Evolutionary conservation across 768 basidiomycete genomes (phyloP).

Genomic region (Gloeostereum incarnatum): DNA sequence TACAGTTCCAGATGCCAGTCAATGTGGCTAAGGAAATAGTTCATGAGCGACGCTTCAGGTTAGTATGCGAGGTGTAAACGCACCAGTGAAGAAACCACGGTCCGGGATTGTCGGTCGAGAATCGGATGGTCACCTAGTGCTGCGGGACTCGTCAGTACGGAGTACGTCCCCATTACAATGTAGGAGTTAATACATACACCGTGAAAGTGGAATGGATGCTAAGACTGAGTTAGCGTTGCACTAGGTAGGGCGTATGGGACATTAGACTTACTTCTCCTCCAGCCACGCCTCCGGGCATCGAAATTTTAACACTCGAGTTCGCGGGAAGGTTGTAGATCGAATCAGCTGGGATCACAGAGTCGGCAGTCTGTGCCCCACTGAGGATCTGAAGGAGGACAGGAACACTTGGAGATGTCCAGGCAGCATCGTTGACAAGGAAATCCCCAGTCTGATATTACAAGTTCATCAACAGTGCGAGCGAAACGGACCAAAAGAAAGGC

Average conservation of each 20-base stretch:
- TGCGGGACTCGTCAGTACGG: not conserved
- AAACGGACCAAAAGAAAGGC: not conserved
- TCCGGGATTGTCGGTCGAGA: not conserved
- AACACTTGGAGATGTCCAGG: constrained; percentile 13
- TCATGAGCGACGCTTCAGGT: not conserved
- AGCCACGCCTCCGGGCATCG: not conserved
- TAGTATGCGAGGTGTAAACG: not conserved
- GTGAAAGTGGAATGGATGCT: constrained; percentile 1
- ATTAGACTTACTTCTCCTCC: not conserved
- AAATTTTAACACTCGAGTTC: not conserved
- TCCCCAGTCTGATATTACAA: not conserved
- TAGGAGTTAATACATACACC: not conserved
- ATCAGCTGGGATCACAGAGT: constrained; percentile 1
- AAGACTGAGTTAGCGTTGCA: not conserved
- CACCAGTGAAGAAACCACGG: not conserved
- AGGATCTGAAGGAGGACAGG: constrained; percentile 23
- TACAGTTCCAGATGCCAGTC: constrained; percentile 2
- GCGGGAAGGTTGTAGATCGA: not conserved
- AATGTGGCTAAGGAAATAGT: not conserved
- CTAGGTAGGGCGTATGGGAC: not conserved
- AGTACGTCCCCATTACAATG: no score
- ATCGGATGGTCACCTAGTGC: not conserved
- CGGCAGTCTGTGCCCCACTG: constrained; percentile 16
- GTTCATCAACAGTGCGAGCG: not conserved
- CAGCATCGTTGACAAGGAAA: not conserved